Evolutionary conservation across 2,329 filamentous ascomycete species (phyloP).

Genomic region (Tolypocladium pustulatum): DNA sequence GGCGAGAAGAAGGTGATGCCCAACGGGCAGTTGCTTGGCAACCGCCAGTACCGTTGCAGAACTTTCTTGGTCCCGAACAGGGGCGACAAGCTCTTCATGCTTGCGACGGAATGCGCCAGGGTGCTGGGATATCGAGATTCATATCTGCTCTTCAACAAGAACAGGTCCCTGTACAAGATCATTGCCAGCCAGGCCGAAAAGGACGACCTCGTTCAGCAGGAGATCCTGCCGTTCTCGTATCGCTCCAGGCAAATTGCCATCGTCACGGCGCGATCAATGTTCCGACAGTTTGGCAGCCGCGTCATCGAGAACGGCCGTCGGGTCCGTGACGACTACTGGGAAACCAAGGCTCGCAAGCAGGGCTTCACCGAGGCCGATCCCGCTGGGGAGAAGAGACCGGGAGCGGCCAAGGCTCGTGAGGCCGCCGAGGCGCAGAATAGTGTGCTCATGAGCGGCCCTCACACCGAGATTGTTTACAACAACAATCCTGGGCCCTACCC

Average conservation of each 20-base stretch:
- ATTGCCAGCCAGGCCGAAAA: slow-evolving; percentile 94
- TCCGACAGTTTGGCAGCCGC: slow-evolving; percentile 91
- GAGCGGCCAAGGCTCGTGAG: slow-evolving; percentile 80
- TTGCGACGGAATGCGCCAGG: slow-evolving; percentile 92
- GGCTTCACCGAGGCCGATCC: slow-evolving; percentile 96
- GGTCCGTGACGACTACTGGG: slow-evolving; percentile 98
- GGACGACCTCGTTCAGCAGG: slow-evolving; percentile 88
- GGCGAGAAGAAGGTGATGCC: slow-evolving; percentile 88
- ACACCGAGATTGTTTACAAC: slow-evolving; percentile 83
- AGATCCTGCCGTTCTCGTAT: slow-evolving; percentile 94
- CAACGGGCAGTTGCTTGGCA: slow-evolving; percentile 72
- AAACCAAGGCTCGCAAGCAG: slow-evolving; percentile 91
- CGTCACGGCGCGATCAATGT: slow-evolving; percentile 96
- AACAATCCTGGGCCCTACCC: slow-evolving; percentile 58
- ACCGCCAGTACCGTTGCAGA: slow-evolving; percentile 80
- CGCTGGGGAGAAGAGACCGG: slow-evolving; percentile 91
- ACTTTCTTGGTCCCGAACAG: slow-evolving; percentile 89
- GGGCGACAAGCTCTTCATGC: slow-evolving; percentile 94
- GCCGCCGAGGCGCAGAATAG: slow-evolving; percentile 61
- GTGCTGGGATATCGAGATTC: slow-evolving; percentile 92
- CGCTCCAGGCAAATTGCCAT: slow-evolving; percentile 97
- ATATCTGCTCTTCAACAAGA: slow-evolving; percentile 98
- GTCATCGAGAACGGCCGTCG: slow-evolving; percentile 83
- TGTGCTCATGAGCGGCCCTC: slow-evolving; percentile 53
- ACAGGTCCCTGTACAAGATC: slow-evolving; percentile 92